Evolutionary conservation across 2,329 filamentous ascomycete genomes (phyloP).

Genomic region (Chaetomium globosum): DNA sequence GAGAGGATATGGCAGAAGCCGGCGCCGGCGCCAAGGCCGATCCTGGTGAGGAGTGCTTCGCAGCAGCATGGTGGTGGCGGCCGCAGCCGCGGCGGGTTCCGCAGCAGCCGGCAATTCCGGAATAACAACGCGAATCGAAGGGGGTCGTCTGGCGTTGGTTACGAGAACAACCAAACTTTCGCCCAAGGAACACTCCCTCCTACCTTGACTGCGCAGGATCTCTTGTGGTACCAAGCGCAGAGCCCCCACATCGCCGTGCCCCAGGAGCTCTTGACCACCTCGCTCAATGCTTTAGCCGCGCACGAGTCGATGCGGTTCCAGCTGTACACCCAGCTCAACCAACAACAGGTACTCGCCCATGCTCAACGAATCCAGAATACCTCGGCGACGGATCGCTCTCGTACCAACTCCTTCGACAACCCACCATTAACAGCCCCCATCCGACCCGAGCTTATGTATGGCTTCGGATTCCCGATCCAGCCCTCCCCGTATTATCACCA

Average conservation of each 20-base stretch:
- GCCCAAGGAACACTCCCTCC: constrained; percentile 44
- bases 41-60: constrained; percentile 63
- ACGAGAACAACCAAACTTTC: constrained; percentile 53
- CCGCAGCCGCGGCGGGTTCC: constrained; percentile 53
- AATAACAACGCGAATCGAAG: constrained; percentile 45
- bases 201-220: constrained; percentile 51
- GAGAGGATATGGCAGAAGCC: constrained; percentile 63
- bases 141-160: constrained; percentile 57
- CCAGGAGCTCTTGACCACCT: constrained; percentile 40
- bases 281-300: constrained; percentile 30
- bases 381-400: constrained; percentile 53
- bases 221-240: constrained; percentile 53
- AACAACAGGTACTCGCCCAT: constrained; percentile 50
- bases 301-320: constrained; percentile 49
- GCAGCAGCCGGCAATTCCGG: constrained; percentile 53
- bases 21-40: constrained; percentile 56
- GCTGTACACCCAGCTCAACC: constrained; percentile 51
- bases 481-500: constrained; percentile 51
- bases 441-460: constrained; percentile 57
- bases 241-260: constrained; percentile 50
- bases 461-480: constrained; percentile 50
- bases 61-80: constrained; percentile 57
- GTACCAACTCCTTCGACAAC: constrained; percentile 66
- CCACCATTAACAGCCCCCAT: constrained; percentile 61
- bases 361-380: constrained; percentile 48